A percentile compares a stretch with the other conserved stretches of the same genome.
phyloP scores from a whole-genome alignment of 495 filamentous ascomycete genomes.

The Penicillium pancosmium region DNA sequence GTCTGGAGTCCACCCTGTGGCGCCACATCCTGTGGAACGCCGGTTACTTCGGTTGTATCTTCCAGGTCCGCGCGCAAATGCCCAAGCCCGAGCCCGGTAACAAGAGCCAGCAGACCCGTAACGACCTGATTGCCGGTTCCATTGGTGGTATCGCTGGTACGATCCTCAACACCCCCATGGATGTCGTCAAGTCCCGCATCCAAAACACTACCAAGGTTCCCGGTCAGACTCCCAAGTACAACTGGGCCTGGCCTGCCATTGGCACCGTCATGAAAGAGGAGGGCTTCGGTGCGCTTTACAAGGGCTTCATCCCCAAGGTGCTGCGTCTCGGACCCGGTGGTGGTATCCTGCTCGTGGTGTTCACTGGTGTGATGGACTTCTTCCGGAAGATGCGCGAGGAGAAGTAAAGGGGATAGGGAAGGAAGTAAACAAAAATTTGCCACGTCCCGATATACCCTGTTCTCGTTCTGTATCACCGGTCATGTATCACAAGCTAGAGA shows the following conservation, averaged over 20 bases:
- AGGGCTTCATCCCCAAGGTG: slow-evolving; percentile 97
- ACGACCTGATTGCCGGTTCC: slow-evolving; percentile 84
- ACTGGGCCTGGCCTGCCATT: slow-evolving; percentile 92
- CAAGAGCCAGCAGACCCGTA: slow-evolving; percentile 78
- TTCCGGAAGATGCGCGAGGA: slow-evolving; percentile 61
- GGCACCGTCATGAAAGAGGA: slow-evolving; percentile 89
- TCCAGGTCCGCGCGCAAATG: slow-evolving; percentile 84
- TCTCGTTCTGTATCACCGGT: background rate
- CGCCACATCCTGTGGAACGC: slow-evolving; percentile 96
- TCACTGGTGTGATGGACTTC: slow-evolving; percentile 92
- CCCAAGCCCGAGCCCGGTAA: slow-evolving; percentile 68
- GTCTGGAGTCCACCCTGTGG: slow-evolving; percentile 94
- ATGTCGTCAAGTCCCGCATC: slow-evolving; percentile 97
- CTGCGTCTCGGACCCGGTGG: slow-evolving; percentile 84
- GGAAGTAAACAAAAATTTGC: slow-evolving; percentile 1
- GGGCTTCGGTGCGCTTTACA: slow-evolving; percentile 90
- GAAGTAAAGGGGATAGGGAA: slow-evolving; percentile 21
- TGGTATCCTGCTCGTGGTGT: slow-evolving; percentile 91
- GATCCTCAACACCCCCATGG: slow-evolving; percentile 93
- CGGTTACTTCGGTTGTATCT: slow-evolving; percentile 98
- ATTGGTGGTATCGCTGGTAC: slow-evolving; percentile 92
- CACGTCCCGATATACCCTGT: slow-evolving; percentile 6
- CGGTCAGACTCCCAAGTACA: slow-evolving; percentile 86
- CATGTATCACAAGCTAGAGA: slow-evolving; percentile 4
- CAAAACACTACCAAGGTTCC: slow-evolving; percentile 86